These are phyloP conservation scores for Globisporangium emineosum DNA, from an alignment of 352 stramenopile genomes.

Conservation along the genomic window DNA sequence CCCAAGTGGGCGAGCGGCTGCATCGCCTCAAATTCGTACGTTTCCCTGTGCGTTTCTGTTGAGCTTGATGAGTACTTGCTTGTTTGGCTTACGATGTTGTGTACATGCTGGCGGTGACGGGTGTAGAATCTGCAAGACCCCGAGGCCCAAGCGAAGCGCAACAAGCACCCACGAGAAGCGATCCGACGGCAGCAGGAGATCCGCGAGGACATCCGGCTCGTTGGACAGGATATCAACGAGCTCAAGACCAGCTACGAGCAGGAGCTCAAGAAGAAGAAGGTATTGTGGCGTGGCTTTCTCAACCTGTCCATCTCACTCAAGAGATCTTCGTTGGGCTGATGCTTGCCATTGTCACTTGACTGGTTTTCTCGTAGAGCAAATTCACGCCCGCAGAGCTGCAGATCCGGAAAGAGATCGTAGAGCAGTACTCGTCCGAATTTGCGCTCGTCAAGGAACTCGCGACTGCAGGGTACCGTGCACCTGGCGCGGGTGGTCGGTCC, in stretches of 20 bases:
- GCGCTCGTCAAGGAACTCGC: conserved; percentile 77
- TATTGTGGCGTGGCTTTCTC: conserved; percentile 9
- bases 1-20: conserved; percentile 72
- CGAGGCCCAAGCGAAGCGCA: conserved; percentile 52
- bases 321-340: not conserved
- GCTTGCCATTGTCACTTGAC: no score
- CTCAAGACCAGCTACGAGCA: conserved; percentile 66
- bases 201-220: conserved; percentile 72
- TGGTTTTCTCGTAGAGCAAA: conserved; percentile 50
- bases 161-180: conserved; percentile 74
- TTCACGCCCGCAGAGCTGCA: conserved; percentile 67
- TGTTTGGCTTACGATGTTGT: not conserved
- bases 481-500: conserved; percentile 25
- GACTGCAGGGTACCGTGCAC: conserved; percentile 50
- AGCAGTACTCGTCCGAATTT: conserved; percentile 78
- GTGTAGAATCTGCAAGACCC: conserved; percentile 70
- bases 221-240: conserved; percentile 71
- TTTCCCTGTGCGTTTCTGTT: not conserved
- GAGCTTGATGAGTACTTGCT: not conserved
- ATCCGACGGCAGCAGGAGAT: conserved; percentile 81
- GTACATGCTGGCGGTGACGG: not conserved
- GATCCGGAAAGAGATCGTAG: conserved; percentile 77
- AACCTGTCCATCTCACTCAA: not conserved
- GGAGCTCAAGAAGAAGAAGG: conserved; percentile 84
- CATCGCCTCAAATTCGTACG: conserved; percentile 75